Conservation (phyloP, 2,329 filamentous ascomycete species). For the Clonostachys rosea region DNA sequence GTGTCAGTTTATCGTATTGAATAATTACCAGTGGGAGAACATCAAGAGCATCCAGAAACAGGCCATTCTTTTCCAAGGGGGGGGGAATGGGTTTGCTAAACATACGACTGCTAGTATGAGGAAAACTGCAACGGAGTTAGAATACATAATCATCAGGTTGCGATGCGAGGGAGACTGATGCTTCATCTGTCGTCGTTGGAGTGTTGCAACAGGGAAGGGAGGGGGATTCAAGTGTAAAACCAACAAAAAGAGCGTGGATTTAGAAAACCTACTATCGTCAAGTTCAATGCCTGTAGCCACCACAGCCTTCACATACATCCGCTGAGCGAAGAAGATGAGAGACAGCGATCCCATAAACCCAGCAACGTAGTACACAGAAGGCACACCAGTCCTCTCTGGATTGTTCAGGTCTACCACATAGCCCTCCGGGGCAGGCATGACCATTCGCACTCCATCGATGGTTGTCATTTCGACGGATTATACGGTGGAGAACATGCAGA, state of each 20-base stretch:
- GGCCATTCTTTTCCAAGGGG: too few species aligned
- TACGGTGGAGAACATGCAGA: too few species aligned
- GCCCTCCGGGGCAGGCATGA: constrained; percentile 11
- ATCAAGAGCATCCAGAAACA: too few species aligned
- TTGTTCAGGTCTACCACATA: constrained; percentile 19
- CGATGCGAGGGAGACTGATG: too few species aligned
- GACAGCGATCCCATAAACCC: constrained; percentile 12
- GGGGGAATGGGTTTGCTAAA: neutral
- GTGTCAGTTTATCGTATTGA: too few species aligned
- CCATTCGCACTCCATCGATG: constrained; percentile 13
- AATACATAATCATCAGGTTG: too few species aligned
- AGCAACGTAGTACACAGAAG: constrained; percentile 9
- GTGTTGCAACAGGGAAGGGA: too few species aligned
- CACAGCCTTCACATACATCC: constrained; percentile 16
- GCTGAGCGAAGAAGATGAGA: constrained; percentile 11
- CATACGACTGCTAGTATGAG: neutral
- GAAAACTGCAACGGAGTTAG: neutral
- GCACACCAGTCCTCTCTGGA: constrained; percentile 9
- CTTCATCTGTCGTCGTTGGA: too few species aligned
- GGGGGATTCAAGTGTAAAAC: neutral
- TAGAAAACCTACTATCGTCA: constrained; percentile 6
- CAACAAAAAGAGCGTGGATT: neutral
- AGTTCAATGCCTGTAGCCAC: constrained; percentile 2
- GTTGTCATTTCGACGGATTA: too few species aligned
- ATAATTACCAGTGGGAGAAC: too few species aligned